Evolutionary conservation across 805 yeast genomes (phyloP).

Genomic region (Saturnispora mendoncae): DNA sequence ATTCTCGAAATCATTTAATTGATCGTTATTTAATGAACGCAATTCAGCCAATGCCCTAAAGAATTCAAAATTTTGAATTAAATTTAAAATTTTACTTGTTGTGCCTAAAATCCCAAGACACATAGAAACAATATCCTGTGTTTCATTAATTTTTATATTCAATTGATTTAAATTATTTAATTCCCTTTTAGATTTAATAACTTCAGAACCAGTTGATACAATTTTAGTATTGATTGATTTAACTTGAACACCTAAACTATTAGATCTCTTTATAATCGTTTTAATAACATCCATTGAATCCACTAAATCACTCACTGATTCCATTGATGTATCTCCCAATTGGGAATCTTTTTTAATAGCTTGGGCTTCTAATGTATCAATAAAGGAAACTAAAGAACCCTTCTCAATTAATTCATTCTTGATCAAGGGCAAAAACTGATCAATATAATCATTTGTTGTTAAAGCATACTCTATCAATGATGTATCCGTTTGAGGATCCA

Average conservation of each 20-base stretch:
- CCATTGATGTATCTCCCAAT: slow-evolving; percentile 51
- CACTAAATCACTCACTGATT: slow-evolving; percentile 47
- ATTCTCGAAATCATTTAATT: slow-evolving; percentile 52
- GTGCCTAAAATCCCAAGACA: slow-evolving; percentile 78
- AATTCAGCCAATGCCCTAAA: slow-evolving; percentile 80
- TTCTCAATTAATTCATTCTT: slow-evolving; percentile 48
- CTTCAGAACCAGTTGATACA: slow-evolving; percentile 54
- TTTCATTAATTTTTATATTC: slow-evolving; percentile 58
- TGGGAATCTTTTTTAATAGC: slow-evolving; percentile 56
- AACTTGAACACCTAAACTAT: slow-evolving; percentile 46
- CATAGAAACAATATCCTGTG: slow-evolving; percentile 56
- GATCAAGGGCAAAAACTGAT: slow-evolving; percentile 70
- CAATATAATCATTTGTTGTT: slow-evolving; percentile 61
- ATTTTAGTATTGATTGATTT: slow-evolving; percentile 48
- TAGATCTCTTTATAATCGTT: slow-evolving; percentile 49
- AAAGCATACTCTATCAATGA: slow-evolving; percentile 30
- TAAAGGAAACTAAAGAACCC: slow-evolving; percentile 46
- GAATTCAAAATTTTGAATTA: slow-evolving; percentile 64
- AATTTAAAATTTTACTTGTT: slow-evolving; percentile 76
- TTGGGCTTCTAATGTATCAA: slow-evolving; percentile 45
- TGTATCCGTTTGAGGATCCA: background rate
- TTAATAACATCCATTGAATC: slow-evolving; percentile 56
- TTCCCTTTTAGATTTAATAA: slow-evolving; percentile 53
- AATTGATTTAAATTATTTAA: slow-evolving; percentile 55
- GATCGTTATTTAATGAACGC: slow-evolving; percentile 63